Evolutionary conservation across 768 basidiomycete genomes (phyloP), one percentile per base, ranked within the genome.

Genomic region (Hypsizygus marmoreus): DNA sequence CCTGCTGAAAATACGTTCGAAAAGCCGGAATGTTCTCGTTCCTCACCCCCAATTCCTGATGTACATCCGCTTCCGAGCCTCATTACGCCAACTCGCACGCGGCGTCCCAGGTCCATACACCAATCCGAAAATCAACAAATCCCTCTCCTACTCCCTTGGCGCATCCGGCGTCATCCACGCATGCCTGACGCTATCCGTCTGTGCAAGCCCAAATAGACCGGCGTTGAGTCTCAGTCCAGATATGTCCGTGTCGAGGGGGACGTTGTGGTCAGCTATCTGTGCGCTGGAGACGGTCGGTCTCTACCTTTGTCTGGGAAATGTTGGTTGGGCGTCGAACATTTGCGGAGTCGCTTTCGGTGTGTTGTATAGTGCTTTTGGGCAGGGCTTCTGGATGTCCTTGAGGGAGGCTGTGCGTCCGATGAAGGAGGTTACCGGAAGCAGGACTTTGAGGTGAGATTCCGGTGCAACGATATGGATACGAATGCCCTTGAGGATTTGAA

Each of bases 1-100:
- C n/a, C n/a, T n/a, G n/a, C n/a, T n/a, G n/a, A n/a, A n/a, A n/a
- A n/a, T n/a, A n/a, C n/a, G n/a, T n/a, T n/a, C n/a, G n/a, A n/a
- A n/a, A 4, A 49, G 47, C 47, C 4, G 47, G 47, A 31, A 49
- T 49, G 47, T 49, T 49, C 40, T 49, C 47, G 13, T 43, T 49
- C 34, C 36, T 49, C 20, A 41, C 47, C 40, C 47, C 8, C 47
- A 43, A 36, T 43, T 30, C 17, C 22, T 49, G 8, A 20, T 30
- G 1, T 49, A 42, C 47, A 32, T 49, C 11, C 47, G 47, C 1
- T 49, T 49, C 29, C 33, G 47, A n/a, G 4, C 40, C 9, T 33
- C 47, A 11, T 43, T 49, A 32, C 30, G 37, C 5, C 39, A 49
- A 23, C 41, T 49, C 14, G 33, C 47, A 25, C 47, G 47, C 16